phyloP scores from a whole-genome alignment of 805 yeast species.

The Candida ficus region DNA sequence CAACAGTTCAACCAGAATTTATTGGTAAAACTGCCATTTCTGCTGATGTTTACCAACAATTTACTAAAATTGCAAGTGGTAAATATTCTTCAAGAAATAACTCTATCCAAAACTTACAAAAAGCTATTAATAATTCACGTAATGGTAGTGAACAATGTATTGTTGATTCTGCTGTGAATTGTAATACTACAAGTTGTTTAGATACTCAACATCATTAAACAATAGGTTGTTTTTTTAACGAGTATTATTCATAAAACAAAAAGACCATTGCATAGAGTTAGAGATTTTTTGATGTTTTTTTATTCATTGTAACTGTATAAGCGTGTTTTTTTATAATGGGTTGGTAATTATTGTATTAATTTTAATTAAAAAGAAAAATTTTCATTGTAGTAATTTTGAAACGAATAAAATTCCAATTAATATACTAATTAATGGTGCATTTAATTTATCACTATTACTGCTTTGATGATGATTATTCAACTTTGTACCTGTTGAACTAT shows the following conservation, averaged over 20 bases:
- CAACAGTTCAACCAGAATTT: constrained; percentile 96
- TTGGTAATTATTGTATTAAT: no score
- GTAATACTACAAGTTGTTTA: constrained; percentile 43
- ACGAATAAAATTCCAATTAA: background rate
- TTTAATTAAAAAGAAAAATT: no score
- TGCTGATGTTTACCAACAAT: constrained; percentile 28
- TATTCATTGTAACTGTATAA: no score
- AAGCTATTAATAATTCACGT: constrained; percentile 11
- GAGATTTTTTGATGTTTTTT: no score
- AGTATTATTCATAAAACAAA: no score
- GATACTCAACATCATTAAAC: constrained; percentile 2
- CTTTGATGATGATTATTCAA: background rate
- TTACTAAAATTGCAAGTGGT: constrained; percentile 31
- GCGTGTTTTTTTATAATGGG: no score
- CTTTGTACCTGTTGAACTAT: background rate
- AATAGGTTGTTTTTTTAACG: no score
- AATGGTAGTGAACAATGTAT: constrained; percentile 36
- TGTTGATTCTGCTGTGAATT: constrained; percentile 48
- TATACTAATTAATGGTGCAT: background rate
- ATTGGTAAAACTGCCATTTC: constrained; percentile 27
- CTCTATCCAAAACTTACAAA: constrained; percentile 11
- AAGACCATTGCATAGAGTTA: no score
- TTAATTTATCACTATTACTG: background rate
- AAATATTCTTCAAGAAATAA: constrained; percentile 21
- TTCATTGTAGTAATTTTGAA: no score